Evolutionary conservation across 1,284 basidiomycete species (phyloP).

Genomic region (Meripilus lineatus): DNA sequence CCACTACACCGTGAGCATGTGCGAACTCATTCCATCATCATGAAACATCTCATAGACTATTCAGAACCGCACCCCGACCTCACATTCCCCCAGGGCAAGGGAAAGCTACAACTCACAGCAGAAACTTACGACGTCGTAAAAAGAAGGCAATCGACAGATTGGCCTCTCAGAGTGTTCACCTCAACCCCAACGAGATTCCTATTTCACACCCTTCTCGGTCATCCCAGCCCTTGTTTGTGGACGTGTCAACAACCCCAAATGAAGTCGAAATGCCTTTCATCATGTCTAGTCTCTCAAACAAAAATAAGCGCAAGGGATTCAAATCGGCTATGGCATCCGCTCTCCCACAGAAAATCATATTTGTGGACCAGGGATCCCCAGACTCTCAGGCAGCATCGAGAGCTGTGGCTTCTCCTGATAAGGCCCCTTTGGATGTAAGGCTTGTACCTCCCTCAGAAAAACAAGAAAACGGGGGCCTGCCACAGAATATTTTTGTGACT

Average conservation of each 20-base stretch:
- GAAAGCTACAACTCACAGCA: constrained; percentile 58
- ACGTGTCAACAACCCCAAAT: neutral
- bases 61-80: constrained; percentile 7
- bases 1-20: neutral
- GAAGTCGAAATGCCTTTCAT: constrained; percentile 25
- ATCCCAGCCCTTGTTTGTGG: neutral
- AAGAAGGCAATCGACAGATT: constrained; percentile 37
- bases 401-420: neutral
- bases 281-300: constrained; percentile 63
- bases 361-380: constrained; percentile 26
- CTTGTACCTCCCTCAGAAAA: constrained; percentile 65
- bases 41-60: constrained; percentile 4
- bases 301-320: constrained; percentile 71
- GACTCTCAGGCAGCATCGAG: neutral
- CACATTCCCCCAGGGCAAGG: constrained; percentile 59
- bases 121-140: constrained; percentile 60
- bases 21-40: neutral
- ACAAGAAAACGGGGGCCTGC: constrained; percentile 43
- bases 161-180: constrained; percentile 10
- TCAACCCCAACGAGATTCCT: constrained; percentile 33
- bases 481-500: constrained; percentile 60
- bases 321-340: constrained; percentile 44
- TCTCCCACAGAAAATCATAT: constrained; percentile 57
- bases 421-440: constrained; percentile 18
- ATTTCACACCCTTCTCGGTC: constrained; percentile 16